phyloP scores from a whole-genome alignment of 768 basidiomycete species.

The Lyophyllum atratum region DNA sequence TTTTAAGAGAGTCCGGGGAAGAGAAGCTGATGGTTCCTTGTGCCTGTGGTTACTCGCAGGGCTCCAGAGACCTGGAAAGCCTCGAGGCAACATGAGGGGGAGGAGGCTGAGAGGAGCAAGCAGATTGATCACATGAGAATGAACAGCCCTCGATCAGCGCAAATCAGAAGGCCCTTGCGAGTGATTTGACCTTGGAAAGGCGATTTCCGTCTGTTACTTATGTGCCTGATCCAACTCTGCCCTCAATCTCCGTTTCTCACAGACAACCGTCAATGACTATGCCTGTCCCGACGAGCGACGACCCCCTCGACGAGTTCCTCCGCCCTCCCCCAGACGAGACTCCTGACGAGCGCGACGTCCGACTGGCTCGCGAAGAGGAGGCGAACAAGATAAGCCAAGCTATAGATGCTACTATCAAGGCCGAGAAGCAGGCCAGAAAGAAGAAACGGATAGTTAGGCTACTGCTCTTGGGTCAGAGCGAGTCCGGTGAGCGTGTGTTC shows the following conservation, averaged over 20 bases:
- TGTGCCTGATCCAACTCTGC: slow-evolving; percentile 20
- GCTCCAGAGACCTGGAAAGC: not conserved
- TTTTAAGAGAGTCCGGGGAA: slow-evolving; percentile 1
- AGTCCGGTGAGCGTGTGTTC: slow-evolving; percentile 58
- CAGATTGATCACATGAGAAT: slow-evolving; percentile 9
- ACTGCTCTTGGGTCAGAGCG: slow-evolving; percentile 79
- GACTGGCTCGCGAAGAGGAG: slow-evolving; percentile 65
- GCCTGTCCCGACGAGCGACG: slow-evolving; percentile 42
- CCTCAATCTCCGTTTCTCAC: slow-evolving; percentile 24
- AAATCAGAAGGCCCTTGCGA: slow-evolving; percentile 7
- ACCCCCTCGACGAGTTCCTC: slow-evolving; percentile 69
- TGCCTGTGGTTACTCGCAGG: slow-evolving; percentile 19
- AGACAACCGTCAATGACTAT: slow-evolving; percentile 24
- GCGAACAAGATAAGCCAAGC: slow-evolving; percentile 63
- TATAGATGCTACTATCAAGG: slow-evolving; percentile 76
- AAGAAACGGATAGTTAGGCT: slow-evolving; percentile 74
- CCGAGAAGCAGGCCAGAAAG: slow-evolving; percentile 59
- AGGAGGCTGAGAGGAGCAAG: not conserved
- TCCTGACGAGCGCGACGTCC: slow-evolving; percentile 51
- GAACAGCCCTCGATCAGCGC: slow-evolving; percentile 8
- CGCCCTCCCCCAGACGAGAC: slow-evolving; percentile 71
- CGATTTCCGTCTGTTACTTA: slow-evolving; percentile 13
- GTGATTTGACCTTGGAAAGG: not conserved
- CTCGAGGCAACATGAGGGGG: not conserved
- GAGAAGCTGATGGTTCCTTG: slow-evolving; percentile 31